Evolutionary conservation across 176 grass and related monocot genomes (phyloP), one percentile per base, ranked within the genome.

Genomic region (Cenchrus purpureus): DNA sequence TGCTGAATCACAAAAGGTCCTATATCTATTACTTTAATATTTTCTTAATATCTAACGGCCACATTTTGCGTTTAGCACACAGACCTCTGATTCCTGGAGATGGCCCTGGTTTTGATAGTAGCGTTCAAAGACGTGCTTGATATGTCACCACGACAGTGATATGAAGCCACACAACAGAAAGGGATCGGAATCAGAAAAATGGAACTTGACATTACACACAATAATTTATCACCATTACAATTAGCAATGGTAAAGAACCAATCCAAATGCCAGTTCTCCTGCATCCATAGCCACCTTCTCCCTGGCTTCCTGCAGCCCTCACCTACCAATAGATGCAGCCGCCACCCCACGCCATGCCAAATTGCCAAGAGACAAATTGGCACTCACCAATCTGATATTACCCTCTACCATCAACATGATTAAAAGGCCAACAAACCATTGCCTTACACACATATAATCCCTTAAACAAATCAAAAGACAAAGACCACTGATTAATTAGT

Each of bases 391-490:
- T 32, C 2, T 32, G 31, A 32, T 32, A 32, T 32, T 45, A 45
- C 44, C 31, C 31, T 32, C 31, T 32, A 32, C 14, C 45, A 65
- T 7, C 57, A 74, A 14, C 77, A 55, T 2, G 45, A 73, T 14
- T 8, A 57, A 65, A 81, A 86, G 51, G 22, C 16, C 12, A 67
- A 12, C 10, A 34, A 32, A 74, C 14, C 48, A 45, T 28, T 45
- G 22, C 48, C 4, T 3, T 62, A 32, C 65, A 20, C n/a, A 71
- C 68, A 6, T 32, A 14, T 53, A 29, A 43, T 10, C 28, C 63
- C 17, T 74, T 74, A 58, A 75, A 32, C 25, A 81, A 81, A 68
- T 55, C 25, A 49, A 75, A 46, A 31, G 50, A 46, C 57, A 65
- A 6, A 79, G 29, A 74, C 16, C 22, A 66, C 32, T 74, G n/a